Evolutionary conservation across 345 rosid genomes (phyloP).

Genomic region (Corchorus capsularis): DNA sequence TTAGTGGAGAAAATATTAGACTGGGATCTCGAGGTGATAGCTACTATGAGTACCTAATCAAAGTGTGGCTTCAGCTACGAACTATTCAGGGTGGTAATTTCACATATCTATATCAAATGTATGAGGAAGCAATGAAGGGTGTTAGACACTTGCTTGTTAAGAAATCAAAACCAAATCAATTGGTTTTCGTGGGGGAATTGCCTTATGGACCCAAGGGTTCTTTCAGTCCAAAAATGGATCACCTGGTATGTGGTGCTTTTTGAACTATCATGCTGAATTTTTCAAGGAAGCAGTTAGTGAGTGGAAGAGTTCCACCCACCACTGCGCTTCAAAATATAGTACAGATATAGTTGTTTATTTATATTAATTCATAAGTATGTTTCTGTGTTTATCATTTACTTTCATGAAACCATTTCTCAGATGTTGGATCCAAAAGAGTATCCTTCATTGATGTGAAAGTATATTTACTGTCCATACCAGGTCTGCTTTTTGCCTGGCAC

Average conservation of each 20-base stretch:
- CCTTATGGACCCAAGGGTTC: slow-evolving; percentile 76
- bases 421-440: neutral
- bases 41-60: slow-evolving; percentile 91
- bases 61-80: slow-evolving; percentile 96
- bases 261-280: neutral
- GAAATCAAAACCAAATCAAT: slow-evolving; percentile 79
- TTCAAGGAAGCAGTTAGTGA: slow-evolving; percentile 2
- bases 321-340: neutral
- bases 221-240: slow-evolving; percentile 99
- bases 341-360: neutral
- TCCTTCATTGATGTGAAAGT: slow-evolving; percentile 5
- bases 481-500: slow-evolving; percentile 96
- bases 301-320: slow-evolving; percentile 6
- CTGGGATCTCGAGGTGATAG: slow-evolving; percentile 99
- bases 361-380: neutral
- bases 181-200: slow-evolving; percentile 93
- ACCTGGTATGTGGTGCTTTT: slow-evolving; percentile 64
- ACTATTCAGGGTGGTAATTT: slow-evolving; percentile 41
- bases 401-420: neutral
- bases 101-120: slow-evolving; percentile 82
- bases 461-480: slow-evolving; percentile 32
- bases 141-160: slow-evolving; percentile 81
- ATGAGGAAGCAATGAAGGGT: slow-evolving; percentile 93
- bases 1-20: slow-evolving; percentile 87
- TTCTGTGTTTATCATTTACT: neutral